phyloP scores from a whole-genome alignment of 2,329 filamentous ascomycete genomes.

The Pseudogymnoascus sp. region DNA sequence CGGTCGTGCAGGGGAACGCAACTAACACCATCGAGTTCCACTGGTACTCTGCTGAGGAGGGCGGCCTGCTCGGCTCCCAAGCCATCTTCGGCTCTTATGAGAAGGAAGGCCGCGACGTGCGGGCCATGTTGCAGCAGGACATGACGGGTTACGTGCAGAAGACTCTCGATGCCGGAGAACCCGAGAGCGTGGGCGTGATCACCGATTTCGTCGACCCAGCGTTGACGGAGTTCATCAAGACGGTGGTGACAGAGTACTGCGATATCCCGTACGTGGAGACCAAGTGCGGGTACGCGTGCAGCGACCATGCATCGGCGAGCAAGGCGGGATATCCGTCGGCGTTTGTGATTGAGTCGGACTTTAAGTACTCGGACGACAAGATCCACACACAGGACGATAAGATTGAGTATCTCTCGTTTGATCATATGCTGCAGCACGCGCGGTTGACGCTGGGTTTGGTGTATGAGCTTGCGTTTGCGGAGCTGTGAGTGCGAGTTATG shows the following conservation, averaged over 20 bases:
- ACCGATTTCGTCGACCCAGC: constrained; percentile 80
- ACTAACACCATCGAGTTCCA: constrained; percentile 92
- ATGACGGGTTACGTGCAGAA: constrained; percentile 89
- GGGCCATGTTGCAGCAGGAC: constrained; percentile 97
- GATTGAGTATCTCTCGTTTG: constrained; percentile 68
- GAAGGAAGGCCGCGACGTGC: constrained; percentile 65
- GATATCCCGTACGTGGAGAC: constrained; percentile 80
- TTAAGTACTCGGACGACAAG: constrained; percentile 58
- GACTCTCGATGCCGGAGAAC: constrained; percentile 72
- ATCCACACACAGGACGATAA: constrained; percentile 66
- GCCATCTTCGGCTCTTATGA: constrained; percentile 82
- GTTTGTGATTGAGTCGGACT: constrained; percentile 69
- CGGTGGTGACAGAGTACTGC: constrained; percentile 80
- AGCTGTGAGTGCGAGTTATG: constrained; percentile 26
- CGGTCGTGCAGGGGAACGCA: constrained; percentile 63
- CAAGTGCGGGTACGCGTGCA: constrained; percentile 82
- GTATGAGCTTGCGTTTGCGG: constrained; percentile 75
- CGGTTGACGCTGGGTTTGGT: constrained; percentile 75
- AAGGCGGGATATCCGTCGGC: constrained; percentile 69
- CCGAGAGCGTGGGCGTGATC: constrained; percentile 85
- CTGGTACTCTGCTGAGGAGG: constrained; percentile 91
- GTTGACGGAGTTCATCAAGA: constrained; percentile 85
- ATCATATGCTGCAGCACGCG: constrained; percentile 89
- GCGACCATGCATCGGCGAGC: constrained; percentile 65
- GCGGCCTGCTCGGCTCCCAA: constrained; percentile 78